A percentile compares a stretch with the other conserved stretches of the same genome.
These are phyloP conservation scores for Royoungia palumana DNA, from an alignment of 768 basidiomycete genomes.

Conservation along the genomic window DNA sequence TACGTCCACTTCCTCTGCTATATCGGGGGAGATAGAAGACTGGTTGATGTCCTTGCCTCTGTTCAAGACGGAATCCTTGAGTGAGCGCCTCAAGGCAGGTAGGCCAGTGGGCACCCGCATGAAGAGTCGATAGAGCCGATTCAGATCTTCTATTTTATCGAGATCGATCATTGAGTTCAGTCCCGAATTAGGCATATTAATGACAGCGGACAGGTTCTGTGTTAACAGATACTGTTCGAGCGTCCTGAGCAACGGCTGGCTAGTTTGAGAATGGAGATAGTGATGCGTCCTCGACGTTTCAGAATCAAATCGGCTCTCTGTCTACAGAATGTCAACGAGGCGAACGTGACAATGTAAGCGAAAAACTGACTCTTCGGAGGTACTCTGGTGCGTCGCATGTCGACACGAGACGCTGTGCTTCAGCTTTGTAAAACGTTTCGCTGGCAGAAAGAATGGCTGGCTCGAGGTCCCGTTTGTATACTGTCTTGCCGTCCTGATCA, in stretches of 20 bases:
- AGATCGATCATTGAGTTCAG: slow-evolving; percentile 83
- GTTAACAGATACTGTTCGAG: slow-evolving; percentile 76
- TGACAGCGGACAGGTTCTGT: slow-evolving; percentile 69
- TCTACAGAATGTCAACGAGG: slow-evolving; percentile 43
- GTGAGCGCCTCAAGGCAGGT: slow-evolving; percentile 54
- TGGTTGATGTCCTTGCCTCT: slow-evolving; percentile 83
- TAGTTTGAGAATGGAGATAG: slow-evolving; percentile 79
- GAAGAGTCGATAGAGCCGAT: slow-evolving; percentile 77
- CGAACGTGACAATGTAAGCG: background rate
- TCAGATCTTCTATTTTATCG: slow-evolving; percentile 72
- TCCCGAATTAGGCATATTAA: slow-evolving; percentile 80
- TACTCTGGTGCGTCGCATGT: slow-evolving; percentile 81
- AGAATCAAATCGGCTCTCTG: slow-evolving; percentile 73
- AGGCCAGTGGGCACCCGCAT: slow-evolving; percentile 64
- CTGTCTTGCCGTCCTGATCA: slow-evolving; percentile 46
- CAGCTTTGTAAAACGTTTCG: slow-evolving; percentile 70
- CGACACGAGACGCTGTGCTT: slow-evolving; percentile 67
- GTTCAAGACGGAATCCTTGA: slow-evolving; percentile 68
- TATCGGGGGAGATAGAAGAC: slow-evolving; percentile 42
- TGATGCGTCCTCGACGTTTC: slow-evolving; percentile 84
- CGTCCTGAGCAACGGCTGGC: slow-evolving; percentile 63
- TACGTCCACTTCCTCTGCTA: slow-evolving; percentile 32
- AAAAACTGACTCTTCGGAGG: slow-evolving; percentile 61
- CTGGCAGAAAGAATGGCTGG: slow-evolving; percentile 77
- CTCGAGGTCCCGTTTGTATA: slow-evolving; percentile 85